Evolutionary conservation across 1,139 yeast species (phyloP), one percentile per base, ranked within the genome.

Genomic region (Suhomyces ambrosiae): DNA sequence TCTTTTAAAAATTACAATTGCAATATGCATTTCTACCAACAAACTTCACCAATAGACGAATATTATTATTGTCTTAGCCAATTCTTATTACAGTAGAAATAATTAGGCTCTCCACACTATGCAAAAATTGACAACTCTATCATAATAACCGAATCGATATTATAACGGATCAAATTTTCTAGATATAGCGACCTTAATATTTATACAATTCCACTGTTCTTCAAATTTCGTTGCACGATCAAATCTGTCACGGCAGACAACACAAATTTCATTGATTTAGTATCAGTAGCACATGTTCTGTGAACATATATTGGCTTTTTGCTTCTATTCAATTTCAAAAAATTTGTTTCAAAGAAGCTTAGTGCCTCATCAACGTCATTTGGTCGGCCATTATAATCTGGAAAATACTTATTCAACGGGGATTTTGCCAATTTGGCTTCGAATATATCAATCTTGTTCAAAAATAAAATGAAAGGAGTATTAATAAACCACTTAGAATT

Each of bases 221-320:
- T 80, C 58, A 92, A 64, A 55, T 86, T 89, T 53, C 84, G 86
- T 57, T 87, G 94, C 27, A 90, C 79, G 34, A 92, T 79, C 76
- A 88, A 75, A 62, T 92, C 98, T 1, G 97, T 88, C 5, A 89
- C 96, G 0, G 97, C 97, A 8, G 87, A 79, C 46, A 92, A 71
- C 19, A 92, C 96, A 60, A 89, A 90, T 54, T 79, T 77, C 96
- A 90, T 90, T 18, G 87, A 75, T 38, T 77, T 72, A 0, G 95
- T 80, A 60, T 94, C 98, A 0, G 98, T 92, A 2, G 99, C 99
- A 66, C 97, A 89, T 1, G 98, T 94, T 48, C 90, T 69, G 62
- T 89, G 97, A 18, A 88, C 84, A 58, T 94, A 94, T 23, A 90
- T 79, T 5, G 90, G 92, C 54, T 85, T 83, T 35, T 77, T 74